Conservation (phyloP, 179 eudicot species). For the Beta macrorhiza region DNA sequence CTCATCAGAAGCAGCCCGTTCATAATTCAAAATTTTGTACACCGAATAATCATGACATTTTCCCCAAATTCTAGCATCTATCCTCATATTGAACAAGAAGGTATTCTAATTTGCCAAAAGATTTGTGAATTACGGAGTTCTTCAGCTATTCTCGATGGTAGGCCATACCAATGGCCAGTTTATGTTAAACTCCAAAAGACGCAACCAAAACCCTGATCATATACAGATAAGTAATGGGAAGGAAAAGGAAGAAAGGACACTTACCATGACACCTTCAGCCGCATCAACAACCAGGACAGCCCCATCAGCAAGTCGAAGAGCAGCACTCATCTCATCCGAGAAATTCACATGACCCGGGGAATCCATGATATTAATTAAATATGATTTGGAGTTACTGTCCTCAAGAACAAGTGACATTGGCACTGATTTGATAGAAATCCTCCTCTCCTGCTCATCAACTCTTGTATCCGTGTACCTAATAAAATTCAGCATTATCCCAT, state of each 20-base stretch:
- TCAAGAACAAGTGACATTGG: constrained; percentile 98
- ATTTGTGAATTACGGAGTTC: neutral
- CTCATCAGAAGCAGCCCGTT: neutral
- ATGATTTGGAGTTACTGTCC: constrained; percentile 89
- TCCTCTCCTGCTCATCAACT: constrained; percentile 97
- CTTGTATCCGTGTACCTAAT: constrained; percentile 83
- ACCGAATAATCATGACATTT: neutral
- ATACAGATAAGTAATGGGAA: neutral
- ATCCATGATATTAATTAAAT: constrained; percentile 84
- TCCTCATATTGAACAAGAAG: neutral
- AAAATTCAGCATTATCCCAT: neutral
- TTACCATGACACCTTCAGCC: constrained; percentile 97
- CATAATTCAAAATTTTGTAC: neutral
- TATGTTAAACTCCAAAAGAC: neutral
- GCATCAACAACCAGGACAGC: constrained; percentile 97
- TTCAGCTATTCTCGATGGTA: neutral
- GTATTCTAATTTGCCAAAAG: neutral
- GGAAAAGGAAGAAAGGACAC: constrained; percentile 12
- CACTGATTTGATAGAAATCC: constrained; percentile 86
- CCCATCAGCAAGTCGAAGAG: constrained; percentile 95
- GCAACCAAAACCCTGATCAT: neutral
- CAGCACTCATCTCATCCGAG: constrained; percentile 98
- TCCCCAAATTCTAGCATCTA: neutral
- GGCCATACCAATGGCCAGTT: neutral
- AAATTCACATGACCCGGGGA: constrained; percentile 95